A percentile compares a stretch with the other conserved stretches of the same genome.
These are phyloP conservation scores for Colletotrichum abscissum DNA, from an alignment of 2,329 filamentous ascomycete species.

Conservation along the genomic window DNA sequence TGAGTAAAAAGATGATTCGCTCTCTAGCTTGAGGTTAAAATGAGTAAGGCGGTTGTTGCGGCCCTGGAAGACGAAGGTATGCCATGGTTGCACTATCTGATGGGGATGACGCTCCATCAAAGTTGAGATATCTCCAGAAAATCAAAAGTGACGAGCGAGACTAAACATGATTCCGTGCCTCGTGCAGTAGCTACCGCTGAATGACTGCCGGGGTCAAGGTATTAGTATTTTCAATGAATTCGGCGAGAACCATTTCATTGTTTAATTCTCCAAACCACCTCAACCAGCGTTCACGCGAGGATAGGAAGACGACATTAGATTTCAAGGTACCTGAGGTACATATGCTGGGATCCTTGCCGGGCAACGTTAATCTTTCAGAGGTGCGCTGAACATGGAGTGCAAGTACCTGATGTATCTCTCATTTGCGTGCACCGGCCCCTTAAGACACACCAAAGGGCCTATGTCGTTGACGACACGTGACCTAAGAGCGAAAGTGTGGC, in stretches of 20 bases:
- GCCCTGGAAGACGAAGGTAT: neutral
- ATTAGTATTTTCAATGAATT: neutral
- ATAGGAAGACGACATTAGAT: neutral
- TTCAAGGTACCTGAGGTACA: neutral
- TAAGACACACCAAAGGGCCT: constrained; percentile 5
- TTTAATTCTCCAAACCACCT: neutral
- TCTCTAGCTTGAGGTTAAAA: no score
- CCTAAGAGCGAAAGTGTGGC: constrained; percentile 1
- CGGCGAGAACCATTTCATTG: neutral
- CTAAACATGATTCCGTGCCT: neutral
- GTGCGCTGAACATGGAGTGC: no score
- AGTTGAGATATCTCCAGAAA: no score
- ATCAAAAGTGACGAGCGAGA: neutral
- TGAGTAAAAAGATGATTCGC: neutral
- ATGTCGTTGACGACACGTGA: constrained; percentile 40
- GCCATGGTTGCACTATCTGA: neutral
- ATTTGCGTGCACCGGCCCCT: neutral
- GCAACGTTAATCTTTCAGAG: no score
- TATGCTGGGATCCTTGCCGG: no score
- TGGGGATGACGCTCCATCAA: no score
- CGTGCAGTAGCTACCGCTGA: neutral
- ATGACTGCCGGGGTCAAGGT: neutral
- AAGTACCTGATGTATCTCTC: neutral
- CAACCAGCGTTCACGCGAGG: neutral
- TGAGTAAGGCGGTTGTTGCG: no score